phyloP scores from a whole-genome alignment of 345 rosid genomes.

The Linum tenue region DNA sequence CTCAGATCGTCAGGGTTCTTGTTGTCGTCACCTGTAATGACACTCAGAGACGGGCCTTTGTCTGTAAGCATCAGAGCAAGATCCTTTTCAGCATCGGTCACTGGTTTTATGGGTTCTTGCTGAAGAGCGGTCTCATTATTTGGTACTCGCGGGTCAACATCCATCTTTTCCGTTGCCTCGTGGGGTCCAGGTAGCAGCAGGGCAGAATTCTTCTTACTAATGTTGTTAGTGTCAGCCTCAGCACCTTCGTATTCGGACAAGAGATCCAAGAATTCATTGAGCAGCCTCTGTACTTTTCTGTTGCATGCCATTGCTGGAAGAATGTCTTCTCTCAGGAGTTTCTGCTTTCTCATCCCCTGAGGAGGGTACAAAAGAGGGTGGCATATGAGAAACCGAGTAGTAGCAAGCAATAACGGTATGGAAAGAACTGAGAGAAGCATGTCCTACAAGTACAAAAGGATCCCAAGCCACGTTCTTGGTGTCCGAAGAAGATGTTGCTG shows the following conservation, averaged over 20 bases:
- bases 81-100: conserved; percentile 9
- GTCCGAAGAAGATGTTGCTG: conserved; percentile 31
- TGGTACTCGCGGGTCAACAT: conserved; percentile 14
- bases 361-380: conserved; percentile 4
- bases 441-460: conserved; percentile 75
- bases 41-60: no score
- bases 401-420: no score
- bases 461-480: conserved; percentile 60
- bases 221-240: conserved; percentile 16
- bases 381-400: no score
- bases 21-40: no score
- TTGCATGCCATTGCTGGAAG: conserved; percentile 97
- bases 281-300: conserved; percentile 90
- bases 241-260: conserved; percentile 69
- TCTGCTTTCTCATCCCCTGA: conserved; percentile 92
- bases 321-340: conserved; percentile 72
- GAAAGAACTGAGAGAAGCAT: not conserved
- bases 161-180: conserved; percentile 18
- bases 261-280: conserved; percentile 88
- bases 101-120: not conserved
- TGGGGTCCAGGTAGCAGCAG: conserved; percentile 13
- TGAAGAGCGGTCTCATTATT: conserved; percentile 12
- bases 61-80: not conserved
- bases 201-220: conserved; percentile 14
- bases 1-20: no score